Conservation (phyloP, 2,329 filamentous ascomycete species). For the Arthrocladium fulminans region DNA sequence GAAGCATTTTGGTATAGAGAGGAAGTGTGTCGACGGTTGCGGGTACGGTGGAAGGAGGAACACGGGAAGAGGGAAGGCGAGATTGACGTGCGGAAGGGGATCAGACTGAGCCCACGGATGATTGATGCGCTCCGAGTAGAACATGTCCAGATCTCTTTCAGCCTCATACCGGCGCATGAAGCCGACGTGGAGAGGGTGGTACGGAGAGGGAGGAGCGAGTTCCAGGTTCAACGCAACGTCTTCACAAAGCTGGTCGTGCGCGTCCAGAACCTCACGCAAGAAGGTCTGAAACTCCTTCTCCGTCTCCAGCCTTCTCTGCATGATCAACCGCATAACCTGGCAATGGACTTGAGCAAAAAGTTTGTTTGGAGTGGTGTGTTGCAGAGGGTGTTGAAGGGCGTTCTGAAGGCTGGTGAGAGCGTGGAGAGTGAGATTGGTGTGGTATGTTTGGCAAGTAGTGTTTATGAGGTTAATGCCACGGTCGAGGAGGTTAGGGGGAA, state of each 20-base stretch:
- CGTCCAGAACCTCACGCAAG: constrained; percentile 63
- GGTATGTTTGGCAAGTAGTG: constrained; percentile 66
- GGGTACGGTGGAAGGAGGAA: constrained; percentile 61
- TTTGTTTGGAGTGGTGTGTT: constrained; percentile 78
- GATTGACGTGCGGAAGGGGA: constrained; percentile 62
- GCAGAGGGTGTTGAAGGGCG: constrained; percentile 58
- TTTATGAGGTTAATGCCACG: constrained; percentile 71
- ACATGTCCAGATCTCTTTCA: constrained; percentile 59
- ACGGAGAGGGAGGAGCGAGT: constrained; percentile 39
- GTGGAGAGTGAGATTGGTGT: constrained; percentile 58
- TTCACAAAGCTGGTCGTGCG: constrained; percentile 63
- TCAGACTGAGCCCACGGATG: constrained; percentile 64
- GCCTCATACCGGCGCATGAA: constrained; percentile 23
- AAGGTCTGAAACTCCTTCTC: constrained; percentile 61
- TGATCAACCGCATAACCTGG: constrained; percentile 60
- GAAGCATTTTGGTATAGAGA: constrained; percentile 91
- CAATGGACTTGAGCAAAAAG: constrained; percentile 72
- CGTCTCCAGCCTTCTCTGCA: constrained; percentile 69
- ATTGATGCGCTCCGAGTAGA: constrained; percentile 74
- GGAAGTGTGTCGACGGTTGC: constrained; percentile 61
- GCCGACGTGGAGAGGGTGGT: constrained; percentile 19
- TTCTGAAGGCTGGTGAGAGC: constrained; percentile 51
- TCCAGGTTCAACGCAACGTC: constrained; percentile 45
- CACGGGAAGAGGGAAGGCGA: constrained; percentile 53
- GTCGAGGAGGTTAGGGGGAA: constrained; percentile 61